Evolutionary conservation across 768 basidiomycete genomes (phyloP), one percentile per base, ranked within the genome.

Genomic region (Tulasnella sp.): DNA sequence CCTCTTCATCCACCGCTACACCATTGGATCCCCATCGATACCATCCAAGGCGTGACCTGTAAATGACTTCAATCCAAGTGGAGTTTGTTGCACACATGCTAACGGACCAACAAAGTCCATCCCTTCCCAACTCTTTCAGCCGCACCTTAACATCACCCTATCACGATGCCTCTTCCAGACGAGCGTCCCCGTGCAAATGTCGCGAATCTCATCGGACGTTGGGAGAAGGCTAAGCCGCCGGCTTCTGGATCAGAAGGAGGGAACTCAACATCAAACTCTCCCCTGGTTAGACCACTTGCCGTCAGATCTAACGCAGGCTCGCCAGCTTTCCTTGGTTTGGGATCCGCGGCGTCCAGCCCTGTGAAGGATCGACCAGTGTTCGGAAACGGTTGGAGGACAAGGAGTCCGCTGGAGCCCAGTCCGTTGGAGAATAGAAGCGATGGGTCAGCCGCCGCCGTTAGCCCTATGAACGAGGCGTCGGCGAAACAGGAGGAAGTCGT

Each of bases 151-250:
- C 34, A 15, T 38, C 5, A 38, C 34, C 34, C 15, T 15, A 38
- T 15, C 15, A 15, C 34, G 34, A 62, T 62, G 88, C 84, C 85
- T 57, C 73, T 89, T 63, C 87, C 89, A 71, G 88, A 91, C 76
- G 89, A 92, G 73, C 80, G 85, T 68, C 87, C 88, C 50, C 84
- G 89, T 61, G 80, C 80, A 69, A 87, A 84, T 66, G 89, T 92
- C 49, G 89, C 89, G 63, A 92, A 90, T 68, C 83, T 92, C 72
- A 92, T 92, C 67, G 89, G 89, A 53, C 80, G 85, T 60, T 92
- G 92, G 65, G 89, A 92, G 70, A 85, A 80, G 65, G 83, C 87
- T 72, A 82, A 77, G 58, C 90, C 87, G 68, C 80, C 81, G 51
- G 78, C 80, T 65, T 71, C 80, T 3, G 64, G 73, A 9, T 62